A percentile compares a stretch with the other conserved stretches of the same genome.
Evolutionary conservation across 148 eudicot genomes (phyloP).

Genomic region (Talinum fruticosum): DNA sequence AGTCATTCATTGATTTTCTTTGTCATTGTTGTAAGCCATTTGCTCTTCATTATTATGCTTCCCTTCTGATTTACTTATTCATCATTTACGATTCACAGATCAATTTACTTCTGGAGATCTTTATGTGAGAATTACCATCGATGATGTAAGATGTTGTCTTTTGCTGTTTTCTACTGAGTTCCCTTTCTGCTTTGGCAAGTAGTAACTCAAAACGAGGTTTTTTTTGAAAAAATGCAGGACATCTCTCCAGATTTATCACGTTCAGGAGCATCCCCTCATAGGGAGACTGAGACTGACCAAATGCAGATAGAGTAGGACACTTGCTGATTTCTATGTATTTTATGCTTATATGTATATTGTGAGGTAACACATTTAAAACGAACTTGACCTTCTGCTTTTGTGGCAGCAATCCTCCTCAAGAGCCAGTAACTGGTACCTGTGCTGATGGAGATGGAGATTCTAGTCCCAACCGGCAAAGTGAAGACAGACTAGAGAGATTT

Average conservation of each 20-base stretch:
- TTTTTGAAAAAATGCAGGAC: slow-evolving; percentile 33
- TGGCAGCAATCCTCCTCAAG: slow-evolving; percentile 35
- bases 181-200: background rate
- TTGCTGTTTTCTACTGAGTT: background rate
- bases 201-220: background rate
- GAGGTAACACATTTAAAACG: background rate
- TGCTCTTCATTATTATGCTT: background rate
- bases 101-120: slow-evolving; percentile 57
- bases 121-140: slow-evolving; percentile 59
- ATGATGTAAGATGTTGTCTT: slow-evolving; percentile 46
- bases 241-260: slow-evolving; percentile 17
- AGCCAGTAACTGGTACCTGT: slow-evolving; percentile 14
- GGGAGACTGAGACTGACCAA: slow-evolving; percentile 13
- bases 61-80: background rate
- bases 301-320: slow-evolving; percentile 54
- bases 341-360: background rate
- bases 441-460: slow-evolving; percentile 15
- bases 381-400: slow-evolving; percentile 2
- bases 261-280: slow-evolving; percentile 15
- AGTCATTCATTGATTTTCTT: too few relatives aligned
- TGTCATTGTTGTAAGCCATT: background rate
- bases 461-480: slow-evolving; percentile 19
- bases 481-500: slow-evolving; percentile 16
- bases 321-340: background rate
- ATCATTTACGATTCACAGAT: slow-evolving; percentile 32